Evolutionary conservation across 1,139 yeast genomes (phyloP).

Genomic region (Debaryomyces sp.): DNA sequence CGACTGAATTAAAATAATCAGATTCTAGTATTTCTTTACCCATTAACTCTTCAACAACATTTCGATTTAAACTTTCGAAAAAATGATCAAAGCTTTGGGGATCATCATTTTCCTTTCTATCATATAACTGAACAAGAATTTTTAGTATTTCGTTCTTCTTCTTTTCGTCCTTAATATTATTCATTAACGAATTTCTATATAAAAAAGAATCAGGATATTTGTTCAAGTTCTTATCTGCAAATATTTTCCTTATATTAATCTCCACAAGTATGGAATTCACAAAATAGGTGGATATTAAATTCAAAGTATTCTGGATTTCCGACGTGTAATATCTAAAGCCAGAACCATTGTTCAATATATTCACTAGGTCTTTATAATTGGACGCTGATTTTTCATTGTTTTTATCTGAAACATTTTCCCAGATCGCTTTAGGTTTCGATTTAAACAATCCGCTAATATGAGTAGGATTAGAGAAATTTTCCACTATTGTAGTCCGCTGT

Average conservation of each 20-base stretch:
- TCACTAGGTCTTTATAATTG: slow-evolving; percentile 6
- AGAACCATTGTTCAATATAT: slow-evolving; percentile 2
- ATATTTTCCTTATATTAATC: slow-evolving; percentile 23
- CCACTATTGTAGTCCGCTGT: slow-evolving; percentile 23
- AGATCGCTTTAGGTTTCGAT: background rate
- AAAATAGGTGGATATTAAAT: slow-evolving; percentile 16
- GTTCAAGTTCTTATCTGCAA: slow-evolving; percentile 13
- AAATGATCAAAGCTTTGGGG: slow-evolving; percentile 21
- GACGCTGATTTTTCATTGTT: slow-evolving; percentile 3
- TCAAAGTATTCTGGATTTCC: slow-evolving; percentile 24
- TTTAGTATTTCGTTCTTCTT: slow-evolving; percentile 20
- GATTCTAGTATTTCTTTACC: slow-evolving; percentile 15
- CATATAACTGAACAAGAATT: slow-evolving; percentile 16
- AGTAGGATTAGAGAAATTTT: slow-evolving; percentile 17
- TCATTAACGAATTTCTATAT: slow-evolving; percentile 19
- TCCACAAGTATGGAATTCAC: slow-evolving; percentile 30
- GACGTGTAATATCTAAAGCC: slow-evolving; percentile 18
- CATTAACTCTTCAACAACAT: slow-evolving; percentile 14
- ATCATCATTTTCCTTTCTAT: slow-evolving; percentile 12
- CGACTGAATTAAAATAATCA: slow-evolving; percentile 24
- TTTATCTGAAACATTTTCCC: background rate
- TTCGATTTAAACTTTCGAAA: slow-evolving; percentile 17
- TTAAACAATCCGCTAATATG: slow-evolving; percentile 20
- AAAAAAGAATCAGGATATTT: slow-evolving; percentile 13
- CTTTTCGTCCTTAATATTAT: slow-evolving; percentile 17